Evolutionary conservation across 228 moss, liverwort and hornwort species (phyloP), one percentile per base, ranked within the genome.

Genomic region (Sphagnum magellanicum): DNA sequence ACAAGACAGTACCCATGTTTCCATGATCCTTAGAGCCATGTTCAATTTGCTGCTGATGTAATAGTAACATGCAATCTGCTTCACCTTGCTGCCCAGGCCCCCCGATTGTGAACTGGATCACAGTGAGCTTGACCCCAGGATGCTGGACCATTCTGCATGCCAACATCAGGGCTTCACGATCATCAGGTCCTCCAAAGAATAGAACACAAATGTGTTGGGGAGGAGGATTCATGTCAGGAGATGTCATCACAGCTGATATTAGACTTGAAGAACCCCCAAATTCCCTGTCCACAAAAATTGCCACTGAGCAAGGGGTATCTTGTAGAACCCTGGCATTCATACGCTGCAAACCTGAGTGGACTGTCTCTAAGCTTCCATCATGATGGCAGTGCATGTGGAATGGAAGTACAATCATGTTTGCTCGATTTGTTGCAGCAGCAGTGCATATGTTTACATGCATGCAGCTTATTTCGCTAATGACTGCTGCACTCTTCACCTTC

Each of bases 111-210:
- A 88, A 90, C 15, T 87, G 84, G 60, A 90, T 77, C 16, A 93
- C 79, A 0, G 87, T 93, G 53, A 91, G 75, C 52, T 74, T 81
- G 59, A 85, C 73, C 32, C 76, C 73, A 16, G 68, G 73, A 61
- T 82, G 79, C 57, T 83, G 80, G 52, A 64, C 16, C 90, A 91
- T 90, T 55, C 89, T 71, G 52, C 83, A 81, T 48, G 76, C 93
- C 46, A 93, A 69, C 77, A 82, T 71, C 7, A 93, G 83, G 46
- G 93, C 91, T 71, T 93, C 93, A 6, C 93, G 81, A 67, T 93
- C 93, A 71, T 93, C 89, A 8, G 91, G 72, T 6, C 93, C 93
- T 15, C 93, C 91, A 53, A 91, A 89, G 77, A 91, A 93, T 6
- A 93, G 72, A 67, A 89, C 71, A 46, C 77, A 76, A 16, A 90